Percentiles rank a stretch among this genome's conserved stretches.
These are phyloP conservation scores for Amaranthus tricolor DNA, from an alignment of 179 eudicot genomes.

Conservation along the genomic window DNA sequence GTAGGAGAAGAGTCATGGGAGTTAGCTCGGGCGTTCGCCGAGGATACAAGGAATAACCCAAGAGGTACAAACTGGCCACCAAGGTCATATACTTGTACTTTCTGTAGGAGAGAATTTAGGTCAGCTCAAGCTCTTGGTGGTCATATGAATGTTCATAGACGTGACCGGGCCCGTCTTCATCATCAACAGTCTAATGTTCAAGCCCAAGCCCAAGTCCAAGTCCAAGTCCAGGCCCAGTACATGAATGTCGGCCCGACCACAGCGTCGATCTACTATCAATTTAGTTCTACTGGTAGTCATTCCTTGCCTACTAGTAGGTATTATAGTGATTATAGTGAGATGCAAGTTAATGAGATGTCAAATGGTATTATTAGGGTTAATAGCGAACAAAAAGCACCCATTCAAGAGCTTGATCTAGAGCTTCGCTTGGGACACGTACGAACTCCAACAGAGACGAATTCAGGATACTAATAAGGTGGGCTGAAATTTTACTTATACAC, in stretches of 20 bases:
- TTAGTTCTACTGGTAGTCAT: background rate
- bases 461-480: no score
- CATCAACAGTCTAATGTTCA: conserved; percentile 27
- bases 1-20: conserved; percentile 42
- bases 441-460: background rate
- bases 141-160: conserved; percentile 76
- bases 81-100: conserved; percentile 55
- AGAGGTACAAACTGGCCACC: conserved; percentile 64
- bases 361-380: background rate
- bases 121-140: conserved; percentile 86
- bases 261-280: background rate
- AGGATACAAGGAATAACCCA: conserved; percentile 36
- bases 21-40: conserved; percentile 46
- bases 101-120: conserved; percentile 64
- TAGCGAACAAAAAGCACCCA: conserved; percentile 8
- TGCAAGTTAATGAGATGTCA: background rate
- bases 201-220: background rate
- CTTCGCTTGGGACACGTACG: conserved; percentile 31
- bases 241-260: background rate
- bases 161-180: conserved; percentile 58
- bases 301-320: conserved; percentile 8
- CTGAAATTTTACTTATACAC: no score
- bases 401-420: conserved; percentile 39
- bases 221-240: background rate
- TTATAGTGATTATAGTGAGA: background rate